phyloP scores from a whole-genome alignment of 768 basidiomycete species.

The Tremella mesenterica region DNA sequence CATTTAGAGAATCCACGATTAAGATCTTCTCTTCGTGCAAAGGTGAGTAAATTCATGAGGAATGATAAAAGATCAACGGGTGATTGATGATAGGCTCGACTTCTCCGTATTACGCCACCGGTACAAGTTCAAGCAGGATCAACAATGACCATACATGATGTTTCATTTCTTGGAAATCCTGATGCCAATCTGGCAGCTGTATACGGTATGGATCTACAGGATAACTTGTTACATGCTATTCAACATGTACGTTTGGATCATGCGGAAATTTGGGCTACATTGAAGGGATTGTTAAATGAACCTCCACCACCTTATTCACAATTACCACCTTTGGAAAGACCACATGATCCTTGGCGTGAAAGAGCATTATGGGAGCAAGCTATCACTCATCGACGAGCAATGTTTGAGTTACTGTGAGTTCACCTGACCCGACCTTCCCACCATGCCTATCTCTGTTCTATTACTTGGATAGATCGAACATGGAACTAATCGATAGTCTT shows the following conservation, averaged over 20 bases:
- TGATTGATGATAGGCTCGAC: too few relatives aligned
- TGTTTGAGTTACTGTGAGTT: slow-evolving; percentile 29
- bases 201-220: slow-evolving; percentile 19
- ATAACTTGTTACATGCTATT: slow-evolving; percentile 20
- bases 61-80: too few relatives aligned
- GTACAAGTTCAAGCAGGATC: slow-evolving; percentile 36
- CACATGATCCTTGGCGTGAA: slow-evolving; percentile 8
- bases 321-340: slow-evolving; percentile 12
- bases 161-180: slow-evolving; percentile 15
- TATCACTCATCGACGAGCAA: slow-evolving; percentile 12
- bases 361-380: slow-evolving; percentile 26
- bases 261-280: slow-evolving; percentile 28
- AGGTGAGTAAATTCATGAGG: too few relatives aligned
- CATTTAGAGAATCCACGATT: slow-evolving; percentile 25
- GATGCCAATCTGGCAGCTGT: slow-evolving; percentile 16
- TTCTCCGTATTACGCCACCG: too few relatives aligned
- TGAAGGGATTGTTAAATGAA: slow-evolving; percentile 23
- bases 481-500: slow-evolving; percentile 14
- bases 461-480: background rate
- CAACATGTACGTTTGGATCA: slow-evolving; percentile 29
- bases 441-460: background rate
- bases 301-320: slow-evolving; percentile 33
- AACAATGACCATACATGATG: slow-evolving; percentile 29
- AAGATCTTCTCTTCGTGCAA: slow-evolving; percentile 7
- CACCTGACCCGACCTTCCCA: too few relatives aligned